Evolutionary conservation across 345 rosid genomes (phyloP), one percentile per base, ranked within the genome.

Genomic region (Cochlearia excelsa): DNA sequence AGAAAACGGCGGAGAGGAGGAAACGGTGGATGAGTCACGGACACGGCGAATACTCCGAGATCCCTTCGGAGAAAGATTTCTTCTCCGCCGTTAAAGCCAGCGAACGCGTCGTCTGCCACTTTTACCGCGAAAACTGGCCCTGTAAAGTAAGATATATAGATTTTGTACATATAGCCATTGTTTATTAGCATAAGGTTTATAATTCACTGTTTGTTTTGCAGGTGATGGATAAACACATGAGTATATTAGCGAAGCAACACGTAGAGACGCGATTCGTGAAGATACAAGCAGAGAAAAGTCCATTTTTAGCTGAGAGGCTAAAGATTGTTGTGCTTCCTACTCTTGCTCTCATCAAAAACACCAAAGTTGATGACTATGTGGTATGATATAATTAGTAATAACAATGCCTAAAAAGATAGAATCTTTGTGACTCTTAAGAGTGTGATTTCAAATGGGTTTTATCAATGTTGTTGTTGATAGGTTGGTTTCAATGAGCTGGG

Each of bases 291-390:
- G 99, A 94, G 86, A 94, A 94, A 76, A 94, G 96, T 74, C 97
- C 97, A 3, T 94, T 90, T 49, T 78, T 94, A 71, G 84, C 99
- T 3, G 99, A 94, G 76, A 85, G 72, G 72, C 92, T 94, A 30
- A 94, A 85, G 85, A 90, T 94, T 26, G 72, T 77, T 26, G 95
- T 90, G 65, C 97, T 94, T 66, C 99, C 99, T 0, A 94, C 99
- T 8, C 87, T 94, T 59, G 97, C 95, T 10, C 95, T 94, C 5
- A 76, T 94, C 7, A 94, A 87, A 82, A 90, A 87, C 71, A 86
- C 97, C 51, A 94, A 90, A 85, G 96, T 94, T 26, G 99, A 94
- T 72, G 93, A 94, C 64, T 94, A 89, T 62, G 95, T 89, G 97
- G 97, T 93, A 71, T 37, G 81, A 1, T 46, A 4, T 8, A 3